Evolutionary conservation across 257 asterid genomes (phyloP), one percentile per base, ranked within the genome.

Genomic region (Solanum lycopersicoides): DNA sequence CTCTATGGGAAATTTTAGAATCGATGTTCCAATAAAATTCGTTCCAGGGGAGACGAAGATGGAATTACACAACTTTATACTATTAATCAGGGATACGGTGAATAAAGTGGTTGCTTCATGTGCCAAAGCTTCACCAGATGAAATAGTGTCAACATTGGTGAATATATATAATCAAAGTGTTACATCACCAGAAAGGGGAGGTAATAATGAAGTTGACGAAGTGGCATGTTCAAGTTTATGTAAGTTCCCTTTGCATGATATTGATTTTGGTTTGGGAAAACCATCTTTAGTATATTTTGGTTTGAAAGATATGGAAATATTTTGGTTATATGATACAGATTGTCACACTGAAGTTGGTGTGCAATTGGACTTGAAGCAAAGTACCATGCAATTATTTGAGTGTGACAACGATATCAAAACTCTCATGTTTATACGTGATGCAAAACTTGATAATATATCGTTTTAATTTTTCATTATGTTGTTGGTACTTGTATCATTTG

Each of bases 201-300:
- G 47, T 11, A 68, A 86, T 3, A 7, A 63, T 9, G 50, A 77
- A 65, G 56, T 53, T 10, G 73, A 56, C 35, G 5, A 28, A 13
- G 34, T 77, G 3, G 2, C 37, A 1, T 65, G 66, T 20, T 12
- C 73, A 35, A 82, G 89, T 68, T 0, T 71, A 9, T 32, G 89
- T 73, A 80, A 71, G 50, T 87, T 87, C 18, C 83, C 87, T 28
- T 0, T 87, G 59, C 84, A 73, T 7, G 86, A 66, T 28, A n/a
- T 10, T 25, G 83, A 82, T 83, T 82, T 82, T 83, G 89, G 87
- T 35, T 87, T 82, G 83, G 89, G 89, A 0, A 87, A 87, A 45
- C 87, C 87, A 16, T 37, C 85, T 1, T 56, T 69, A 3, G 1
- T 14, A 5, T 71, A 32, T 14, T 71, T 71, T 32, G 42, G 77